Conservation (phyloP, 1,284 basidiomycete species). For the Boletus sp. region DNA sequence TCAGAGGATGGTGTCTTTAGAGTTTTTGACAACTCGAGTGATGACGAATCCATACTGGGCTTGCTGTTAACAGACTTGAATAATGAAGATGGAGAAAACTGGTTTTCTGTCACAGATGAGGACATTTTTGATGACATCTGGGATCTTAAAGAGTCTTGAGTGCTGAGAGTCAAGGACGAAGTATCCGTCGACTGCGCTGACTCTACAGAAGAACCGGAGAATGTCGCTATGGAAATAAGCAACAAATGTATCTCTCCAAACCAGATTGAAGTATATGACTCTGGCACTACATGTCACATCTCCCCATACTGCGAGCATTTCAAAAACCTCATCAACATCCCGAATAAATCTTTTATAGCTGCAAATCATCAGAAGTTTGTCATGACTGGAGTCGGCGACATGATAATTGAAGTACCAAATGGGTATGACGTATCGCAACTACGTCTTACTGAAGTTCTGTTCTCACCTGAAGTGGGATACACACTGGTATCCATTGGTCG, state of each 20-base stretch:
- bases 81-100: neutral
- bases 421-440: constrained; percentile 33
- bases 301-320: constrained; percentile 43
- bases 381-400: constrained; percentile 39
- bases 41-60: no score
- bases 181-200: neutral
- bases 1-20: no score
- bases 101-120: neutral
- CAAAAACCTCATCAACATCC: constrained; percentile 33
- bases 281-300: constrained; percentile 45
- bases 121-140: neutral
- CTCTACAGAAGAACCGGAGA: neutral
- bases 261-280: constrained; percentile 41
- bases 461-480: constrained; percentile 39
- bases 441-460: constrained; percentile 41
- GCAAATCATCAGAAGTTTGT: constrained; percentile 43
- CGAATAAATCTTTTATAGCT: constrained; percentile 35
- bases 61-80: no score
- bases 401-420: constrained; percentile 44
- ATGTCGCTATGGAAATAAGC: neutral
- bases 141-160: neutral
- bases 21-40: no score
- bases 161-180: neutral
- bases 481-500: constrained; percentile 42
- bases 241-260: neutral